Base-by-base conservation (phyloP, 2,329 filamentous ascomycete genomes). In the Colletotrichum sp. region DNA sequence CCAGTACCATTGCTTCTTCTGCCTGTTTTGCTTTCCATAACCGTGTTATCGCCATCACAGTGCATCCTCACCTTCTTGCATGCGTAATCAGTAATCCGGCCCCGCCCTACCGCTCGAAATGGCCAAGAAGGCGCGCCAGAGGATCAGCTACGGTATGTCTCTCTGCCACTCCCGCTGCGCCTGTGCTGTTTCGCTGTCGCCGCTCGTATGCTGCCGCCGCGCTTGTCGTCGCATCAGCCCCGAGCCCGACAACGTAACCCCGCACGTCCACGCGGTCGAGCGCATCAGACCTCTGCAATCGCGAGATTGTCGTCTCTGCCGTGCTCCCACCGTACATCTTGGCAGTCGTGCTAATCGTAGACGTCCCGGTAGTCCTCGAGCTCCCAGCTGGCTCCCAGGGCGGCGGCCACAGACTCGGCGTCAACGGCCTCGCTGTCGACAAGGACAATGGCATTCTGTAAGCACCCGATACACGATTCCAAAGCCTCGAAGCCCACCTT, bases 401-500 rank as follows among this genome's bases (percentile, higher is more conserved):
- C 59, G 95, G 95, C 79, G 96, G 96, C 73, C 97, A 99, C 88
- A 91, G 96, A 80, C 92, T 98, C 72, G 97, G 97, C 78, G 95
- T 99, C 80, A 98, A 98, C 89, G 96, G 96, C 77, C 91, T 99
- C 76, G 95, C 95, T 68, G 93, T 98, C 78, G 97, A 98, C 85
- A 88, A 90, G 76, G 90, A 93, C 79, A 94, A 94, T 84, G 94
- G 94, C 71, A 96, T 98, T 76, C 90, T 99, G 96, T 98, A 89
- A 89, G 94, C 82, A 76, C 66, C 75, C 69, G 70, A 65, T 4
- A 16, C 21, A 28, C 34, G 26, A 48, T 30, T 12, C 71, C 59
- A 56, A 59, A 65, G 63, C 28, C 24, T 61, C 73, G 76, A 78
- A 69, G 78, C 72, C 65, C 8, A 30, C 32, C 26, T 65, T n/a